A percentile compares a stretch with the other conserved stretches of the same genome.
phyloP scores from a whole-genome alignment of 2,329 filamentous ascomycete genomes.

The Apiospora malaysiana region DNA sequence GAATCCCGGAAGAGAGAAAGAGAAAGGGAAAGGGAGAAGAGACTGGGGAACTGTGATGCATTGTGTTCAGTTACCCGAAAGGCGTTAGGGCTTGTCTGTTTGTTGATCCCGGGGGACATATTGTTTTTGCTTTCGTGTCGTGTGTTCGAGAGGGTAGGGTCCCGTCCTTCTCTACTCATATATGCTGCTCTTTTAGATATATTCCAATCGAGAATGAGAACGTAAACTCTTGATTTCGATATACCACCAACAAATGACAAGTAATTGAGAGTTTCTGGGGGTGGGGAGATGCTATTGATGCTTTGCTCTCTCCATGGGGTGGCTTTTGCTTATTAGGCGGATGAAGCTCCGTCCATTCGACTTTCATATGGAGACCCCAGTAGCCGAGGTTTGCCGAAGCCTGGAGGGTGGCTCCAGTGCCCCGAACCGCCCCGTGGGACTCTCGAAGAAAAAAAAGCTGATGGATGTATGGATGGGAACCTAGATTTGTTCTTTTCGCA shows the following conservation, averaged over 20 bases:
- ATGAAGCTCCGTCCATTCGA: constrained; percentile 10
- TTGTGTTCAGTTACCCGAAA: constrained; percentile 2
- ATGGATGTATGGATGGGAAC: constrained; percentile 11
- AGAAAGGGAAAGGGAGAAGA: not conserved
- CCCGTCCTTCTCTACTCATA: not conserved
- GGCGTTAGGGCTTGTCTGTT: not conserved
- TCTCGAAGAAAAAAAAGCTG: not conserved
- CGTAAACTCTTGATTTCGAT: no score
- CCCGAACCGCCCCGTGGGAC: constrained; percentile 1
- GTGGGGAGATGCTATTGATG: not conserved
- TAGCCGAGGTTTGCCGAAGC: constrained; percentile 15
- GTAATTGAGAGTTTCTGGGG: not conserved
- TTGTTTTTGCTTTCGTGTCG: not conserved
- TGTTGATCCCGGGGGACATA: not conserved
- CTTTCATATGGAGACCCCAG: constrained; percentile 2
- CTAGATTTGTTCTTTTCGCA: constrained; percentile 21
- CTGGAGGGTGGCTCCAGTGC: not conserved
- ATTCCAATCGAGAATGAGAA: not conserved
- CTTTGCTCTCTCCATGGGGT: not conserved
- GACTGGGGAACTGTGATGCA: not conserved
- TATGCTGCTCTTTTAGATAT: not conserved
- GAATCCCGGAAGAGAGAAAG: not conserved
- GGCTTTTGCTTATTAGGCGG: constrained; percentile 5
- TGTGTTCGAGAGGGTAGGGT: not conserved
- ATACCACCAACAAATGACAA: no score